These are phyloP conservation scores for Naganishia sp. DNA, from an alignment of 1,284 basidiomycete genomes.

Conservation along the genomic window DNA sequence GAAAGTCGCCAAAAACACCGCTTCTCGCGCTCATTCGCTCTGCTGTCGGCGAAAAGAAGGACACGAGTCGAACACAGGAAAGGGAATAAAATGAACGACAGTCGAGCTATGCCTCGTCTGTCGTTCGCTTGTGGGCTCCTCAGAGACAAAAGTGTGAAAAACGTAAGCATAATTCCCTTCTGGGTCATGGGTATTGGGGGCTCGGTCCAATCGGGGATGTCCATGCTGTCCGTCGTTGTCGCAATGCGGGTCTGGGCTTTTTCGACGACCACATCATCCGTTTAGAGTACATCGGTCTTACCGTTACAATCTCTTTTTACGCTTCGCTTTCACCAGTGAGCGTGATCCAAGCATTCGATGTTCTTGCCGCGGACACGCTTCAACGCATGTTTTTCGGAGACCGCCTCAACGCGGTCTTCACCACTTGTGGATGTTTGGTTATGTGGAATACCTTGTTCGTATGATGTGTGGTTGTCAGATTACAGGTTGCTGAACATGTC, in stretches of 20 bases:
- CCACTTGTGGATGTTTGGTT: neutral
- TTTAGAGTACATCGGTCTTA: slow-evolving; percentile 24
- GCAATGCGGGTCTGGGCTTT: slow-evolving; percentile 11
- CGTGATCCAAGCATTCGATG: slow-evolving; percentile 1
- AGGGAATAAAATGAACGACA: neutral
- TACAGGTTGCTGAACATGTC: slow-evolving; percentile 14
- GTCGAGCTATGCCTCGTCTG: slow-evolving; percentile 11
- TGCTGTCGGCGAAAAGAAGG: slow-evolving; percentile 21
- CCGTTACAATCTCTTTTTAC: slow-evolving; percentile 17
- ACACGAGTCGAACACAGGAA: slow-evolving; percentile 2
- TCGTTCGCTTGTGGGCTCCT: slow-evolving; percentile 10
- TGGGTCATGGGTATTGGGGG: slow-evolving; percentile 23
- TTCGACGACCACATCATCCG: neutral
- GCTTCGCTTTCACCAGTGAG: slow-evolving; percentile 27
- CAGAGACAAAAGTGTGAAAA: neutral
- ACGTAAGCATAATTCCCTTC: slow-evolving; percentile 24
- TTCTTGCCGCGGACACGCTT: slow-evolving; percentile 13
- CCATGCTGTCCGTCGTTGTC: slow-evolving; percentile 15
- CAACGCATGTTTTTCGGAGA: slow-evolving; percentile 1
- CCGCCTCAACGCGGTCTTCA: slow-evolving; percentile 8
- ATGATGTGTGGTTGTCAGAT: neutral
- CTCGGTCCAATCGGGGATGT: slow-evolving; percentile 2
- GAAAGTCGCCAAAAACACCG: neutral
- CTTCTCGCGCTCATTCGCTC: slow-evolving; percentile 20
- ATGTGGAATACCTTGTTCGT: slow-evolving; percentile 20